phyloP scores from a whole-genome alignment of 2,329 filamentous ascomycete genomes.

The Cladosporium oxysporum region DNA sequence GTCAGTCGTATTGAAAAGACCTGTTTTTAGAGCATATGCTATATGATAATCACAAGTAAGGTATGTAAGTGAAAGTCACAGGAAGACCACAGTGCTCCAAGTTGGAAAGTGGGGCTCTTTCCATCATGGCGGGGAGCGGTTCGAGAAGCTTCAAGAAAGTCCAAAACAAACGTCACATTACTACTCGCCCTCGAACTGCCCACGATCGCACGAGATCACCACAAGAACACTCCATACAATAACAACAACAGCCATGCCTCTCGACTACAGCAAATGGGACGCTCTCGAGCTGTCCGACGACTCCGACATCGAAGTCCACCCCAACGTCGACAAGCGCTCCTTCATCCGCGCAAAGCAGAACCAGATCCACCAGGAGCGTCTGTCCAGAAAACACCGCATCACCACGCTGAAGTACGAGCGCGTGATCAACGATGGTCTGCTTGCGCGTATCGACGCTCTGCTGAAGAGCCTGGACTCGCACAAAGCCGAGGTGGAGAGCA shows the following conservation, averaged over 20 bases:
- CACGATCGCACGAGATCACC: neutral
- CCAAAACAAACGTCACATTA: slow-evolving; percentile 10
- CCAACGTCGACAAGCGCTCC: slow-evolving; percentile 77
- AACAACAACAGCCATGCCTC: neutral
- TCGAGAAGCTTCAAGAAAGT: slow-evolving; percentile 11
- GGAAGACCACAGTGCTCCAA: too few species aligned
- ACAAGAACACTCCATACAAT: neutral
- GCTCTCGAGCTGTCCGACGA: slow-evolving; percentile 96
- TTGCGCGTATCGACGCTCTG: slow-evolving; percentile 78
- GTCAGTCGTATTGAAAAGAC: too few species aligned
- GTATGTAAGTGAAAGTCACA: too few species aligned
- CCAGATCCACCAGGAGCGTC: slow-evolving; percentile 90
- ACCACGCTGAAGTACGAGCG: slow-evolving; percentile 89
- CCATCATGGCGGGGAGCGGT: neutral
- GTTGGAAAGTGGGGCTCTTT: neutral
- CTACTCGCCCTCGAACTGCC: neutral
- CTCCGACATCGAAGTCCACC: slow-evolving; percentile 96
- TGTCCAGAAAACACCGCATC: slow-evolving; percentile 84
- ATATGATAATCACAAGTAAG: too few species aligned
- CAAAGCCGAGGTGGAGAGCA: slow-evolving; percentile 60
- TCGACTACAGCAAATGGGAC: slow-evolving; percentile 67
- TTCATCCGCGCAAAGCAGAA: slow-evolving; percentile 98
- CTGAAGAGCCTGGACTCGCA: slow-evolving; percentile 74
- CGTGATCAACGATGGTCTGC: slow-evolving; percentile 86
- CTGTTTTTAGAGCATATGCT: too few species aligned